Evolutionary conservation across 805 yeast genomes (phyloP).

Genomic region (Torulaspora indica): DNA sequence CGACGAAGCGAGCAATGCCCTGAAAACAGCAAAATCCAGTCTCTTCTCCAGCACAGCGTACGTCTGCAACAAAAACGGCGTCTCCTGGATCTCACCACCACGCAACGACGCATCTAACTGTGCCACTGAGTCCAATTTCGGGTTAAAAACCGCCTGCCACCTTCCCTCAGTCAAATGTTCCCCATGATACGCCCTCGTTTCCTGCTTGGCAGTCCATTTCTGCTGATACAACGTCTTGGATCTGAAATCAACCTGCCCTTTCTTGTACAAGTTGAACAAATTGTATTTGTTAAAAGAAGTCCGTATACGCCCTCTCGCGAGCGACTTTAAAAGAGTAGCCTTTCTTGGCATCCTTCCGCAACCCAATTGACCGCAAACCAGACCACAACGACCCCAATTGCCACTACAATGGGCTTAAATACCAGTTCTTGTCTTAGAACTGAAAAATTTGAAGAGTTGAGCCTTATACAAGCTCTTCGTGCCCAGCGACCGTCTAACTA

Average conservation of each 20-base stretch:
- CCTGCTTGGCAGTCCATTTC: conserved; percentile 86
- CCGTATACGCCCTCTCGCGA: conserved; percentile 69
- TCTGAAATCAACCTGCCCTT: conserved; percentile 49
- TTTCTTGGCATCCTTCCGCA: conserved; percentile 52
- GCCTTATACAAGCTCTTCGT: conserved; percentile 3
- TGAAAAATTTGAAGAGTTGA: conserved; percentile 7
- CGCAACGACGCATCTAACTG: conserved; percentile 78
- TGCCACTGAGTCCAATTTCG: conserved; percentile 75
- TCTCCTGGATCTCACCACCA: conserved; percentile 49
- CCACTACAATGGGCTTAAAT: not conserved
- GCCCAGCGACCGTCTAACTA: conserved; percentile 1
- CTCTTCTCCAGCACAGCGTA: conserved; percentile 84
- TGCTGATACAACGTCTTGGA: conserved; percentile 80
- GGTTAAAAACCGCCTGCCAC: conserved; percentile 66
- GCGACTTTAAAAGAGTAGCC: conserved; percentile 51
- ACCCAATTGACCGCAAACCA: not conserved
- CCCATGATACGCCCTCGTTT: conserved; percentile 93
- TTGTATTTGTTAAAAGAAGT: conserved; percentile 90
- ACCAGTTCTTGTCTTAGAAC: not conserved
- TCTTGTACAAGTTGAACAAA: conserved; percentile 81
- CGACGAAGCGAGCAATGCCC: conserved; percentile 90
- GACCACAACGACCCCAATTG: not conserved
- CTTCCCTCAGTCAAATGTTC: conserved; percentile 83
- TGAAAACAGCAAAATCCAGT: conserved; percentile 82
- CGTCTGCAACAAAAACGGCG: conserved; percentile 86